Base-by-base conservation (phyloP, 1,139 yeast species). In the Diutina ranongensis region DNA sequence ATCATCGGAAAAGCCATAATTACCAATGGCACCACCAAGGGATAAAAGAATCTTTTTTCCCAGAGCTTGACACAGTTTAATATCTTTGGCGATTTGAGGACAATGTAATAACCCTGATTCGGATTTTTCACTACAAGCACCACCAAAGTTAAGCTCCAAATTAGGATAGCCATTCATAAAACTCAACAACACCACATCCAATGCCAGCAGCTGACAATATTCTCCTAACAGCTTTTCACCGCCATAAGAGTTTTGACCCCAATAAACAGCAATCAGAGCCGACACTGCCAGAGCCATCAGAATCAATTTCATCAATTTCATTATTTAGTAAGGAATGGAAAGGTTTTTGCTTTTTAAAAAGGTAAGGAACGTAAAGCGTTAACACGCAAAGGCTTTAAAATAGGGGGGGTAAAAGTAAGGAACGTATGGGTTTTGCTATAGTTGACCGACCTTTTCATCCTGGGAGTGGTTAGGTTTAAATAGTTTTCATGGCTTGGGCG, bases 161-260 rank as follows among this genome's bases (percentile, higher is more conserved):
- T 62, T 58, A 31, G 87, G 87, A 61, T 82, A 87, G 4, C 67
- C 62, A 48, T 74, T 64, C 59, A 88, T 63, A 62, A 88, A 88
- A 2, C 96, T 76, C 45, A 88, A 59, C 16, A 88, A 57, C 46
- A 83, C 72, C 49, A 87, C 80, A 57, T 87, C 96, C 34, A 80
- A 83, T 44, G 78, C 71, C 49, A 74, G 74, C 35, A 77, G 71
- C 48, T 74, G 68, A 68, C 97, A 89, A 65, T 87, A 86, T 48
- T 69, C 62, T 4, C 80, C 69, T 48, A 89, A 69, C 18, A 74
- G 61, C 50, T 76, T 68, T 61, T 88, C 95, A 38, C 76, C 58
- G 13, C 87, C 87, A 32, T 78, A 83, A 15, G 94, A 80, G 57
- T 80, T 78, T 64, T 88, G 97, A 44, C 97, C 97, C 96, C 96